Evolutionary conservation across 2,329 filamentous ascomycete species (phyloP).

Genomic region (Talaromyces atroroseus): DNA sequence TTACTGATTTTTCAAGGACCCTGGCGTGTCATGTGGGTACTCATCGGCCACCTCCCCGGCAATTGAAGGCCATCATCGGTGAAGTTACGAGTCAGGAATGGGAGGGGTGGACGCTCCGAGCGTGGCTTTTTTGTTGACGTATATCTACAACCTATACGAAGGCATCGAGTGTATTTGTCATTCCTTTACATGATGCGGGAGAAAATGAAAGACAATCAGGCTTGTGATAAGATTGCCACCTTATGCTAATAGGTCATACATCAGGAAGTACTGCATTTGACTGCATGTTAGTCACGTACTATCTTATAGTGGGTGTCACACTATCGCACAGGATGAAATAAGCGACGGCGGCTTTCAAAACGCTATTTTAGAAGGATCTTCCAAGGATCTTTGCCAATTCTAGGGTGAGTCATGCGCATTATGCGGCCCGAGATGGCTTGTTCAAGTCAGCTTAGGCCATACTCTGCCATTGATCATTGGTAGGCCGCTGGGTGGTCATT

Average conservation of each 20-base stretch:
- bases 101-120: background rate
- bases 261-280: background rate
- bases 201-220: background rate
- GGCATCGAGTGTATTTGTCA: background rate
- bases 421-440: background rate
- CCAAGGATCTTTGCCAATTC: background rate
- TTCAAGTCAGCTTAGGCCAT: background rate
- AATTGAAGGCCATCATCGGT: background rate
- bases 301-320: background rate
- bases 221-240: constrained; percentile 9
- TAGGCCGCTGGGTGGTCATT: background rate
- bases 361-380: background rate
- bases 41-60: background rate
- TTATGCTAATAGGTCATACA: constrained; percentile 3
- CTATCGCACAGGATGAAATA: background rate
- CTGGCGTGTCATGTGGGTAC: background rate
- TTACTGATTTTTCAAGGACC: background rate
- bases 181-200: background rate
- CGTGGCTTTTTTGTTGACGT: background rate
- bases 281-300: constrained; percentile 10
- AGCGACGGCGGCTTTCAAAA: constrained; percentile 2
- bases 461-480: background rate
- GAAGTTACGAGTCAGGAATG: background rate
- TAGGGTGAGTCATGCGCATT: constrained; percentile 2
- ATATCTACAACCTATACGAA: background rate